Percentiles rank a stretch among this genome's conserved stretches.
Conservation (phyloP, 2,329 filamentous ascomycete genomes). For the Byssothecium circinans region DNA sequence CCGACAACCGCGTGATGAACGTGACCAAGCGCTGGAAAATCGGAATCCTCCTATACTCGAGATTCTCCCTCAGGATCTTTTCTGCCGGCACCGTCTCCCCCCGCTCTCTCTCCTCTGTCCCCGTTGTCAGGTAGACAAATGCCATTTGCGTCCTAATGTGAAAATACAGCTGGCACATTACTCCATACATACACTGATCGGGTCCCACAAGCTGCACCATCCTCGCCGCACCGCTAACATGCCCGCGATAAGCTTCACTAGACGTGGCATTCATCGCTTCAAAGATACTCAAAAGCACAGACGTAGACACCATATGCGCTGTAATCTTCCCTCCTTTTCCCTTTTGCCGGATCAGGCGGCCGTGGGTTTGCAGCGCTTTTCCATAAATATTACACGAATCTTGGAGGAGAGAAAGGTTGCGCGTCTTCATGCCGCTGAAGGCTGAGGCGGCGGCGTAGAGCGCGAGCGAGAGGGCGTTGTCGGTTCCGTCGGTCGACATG, state of each 20-base stretch:
- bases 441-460: conserved; percentile 31
- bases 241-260: conserved; percentile 29
- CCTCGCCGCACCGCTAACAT: conserved; percentile 32
- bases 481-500: conserved; percentile 24
- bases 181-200: conserved; percentile 26
- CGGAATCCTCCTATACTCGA: conserved; percentile 26
- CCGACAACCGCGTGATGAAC: conserved; percentile 22
- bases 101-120: conserved; percentile 2
- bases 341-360: conserved; percentile 12
- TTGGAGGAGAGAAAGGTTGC: conserved; percentile 18
- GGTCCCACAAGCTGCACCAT: conserved; percentile 31
- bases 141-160: conserved; percentile 32
- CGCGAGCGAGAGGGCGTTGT: conserved; percentile 27
- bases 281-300: conserved; percentile 34
- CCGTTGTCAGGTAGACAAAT: conserved; percentile 24
- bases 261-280: conserved; percentile 37
- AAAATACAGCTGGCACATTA: conserved; percentile 36
- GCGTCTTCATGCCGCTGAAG: conserved; percentile 28
- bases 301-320: conserved; percentile 35
- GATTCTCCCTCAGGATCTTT: conserved; percentile 21
- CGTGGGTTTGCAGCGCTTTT: conserved; percentile 26
- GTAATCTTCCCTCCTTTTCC: conserved; percentile 19
- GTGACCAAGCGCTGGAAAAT: conserved; percentile 30
- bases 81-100: conserved; percentile 7
- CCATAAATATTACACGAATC: conserved; percentile 32